These are phyloP conservation scores for Viola pubescens DNA, from an alignment of 441 rosid genomes.

Conservation along the genomic window DNA sequence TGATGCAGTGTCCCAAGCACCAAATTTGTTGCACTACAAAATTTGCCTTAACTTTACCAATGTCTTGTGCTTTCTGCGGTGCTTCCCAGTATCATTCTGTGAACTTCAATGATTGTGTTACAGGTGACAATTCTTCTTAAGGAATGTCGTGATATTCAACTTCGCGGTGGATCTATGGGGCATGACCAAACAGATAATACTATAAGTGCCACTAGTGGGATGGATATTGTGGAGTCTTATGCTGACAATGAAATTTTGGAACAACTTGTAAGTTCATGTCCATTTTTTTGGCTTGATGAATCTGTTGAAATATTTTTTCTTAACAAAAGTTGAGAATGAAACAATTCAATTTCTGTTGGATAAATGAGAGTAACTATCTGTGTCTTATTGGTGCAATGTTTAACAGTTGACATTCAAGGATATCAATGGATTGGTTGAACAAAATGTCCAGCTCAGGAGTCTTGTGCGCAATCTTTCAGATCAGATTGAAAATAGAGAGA, in stretches of 20 bases:
- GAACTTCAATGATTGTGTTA: conserved; percentile 16
- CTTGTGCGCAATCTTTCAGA: conserved; percentile 82
- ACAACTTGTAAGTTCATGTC: conserved; percentile 47
- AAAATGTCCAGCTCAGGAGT: conserved; percentile 88
- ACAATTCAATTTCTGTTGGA: no score
- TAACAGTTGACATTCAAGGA: conserved; percentile 86
- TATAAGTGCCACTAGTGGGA: conserved; percentile 37
- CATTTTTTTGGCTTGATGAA: conserved; percentile 5
- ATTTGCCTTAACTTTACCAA: no score
- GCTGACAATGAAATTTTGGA: conserved; percentile 73
- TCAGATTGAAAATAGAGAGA: conserved; percentile 66
- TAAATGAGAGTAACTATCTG: no score
- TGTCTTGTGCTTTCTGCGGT: conserved; percentile 1
- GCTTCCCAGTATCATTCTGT: neutral
- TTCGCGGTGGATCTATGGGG: conserved; percentile 63
- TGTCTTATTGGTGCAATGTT: conserved; percentile 22
- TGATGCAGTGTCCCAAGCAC: no score
- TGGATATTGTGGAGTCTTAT: conserved; percentile 42
- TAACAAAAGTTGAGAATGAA: neutral
- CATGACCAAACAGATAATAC: conserved; percentile 37
- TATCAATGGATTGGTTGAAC: conserved; percentile 94
- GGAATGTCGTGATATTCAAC: conserved; percentile 95
- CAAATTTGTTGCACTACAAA: no score
- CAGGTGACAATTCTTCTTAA: conserved; percentile 91
- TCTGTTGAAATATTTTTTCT: conserved; percentile 3